Evolutionary conservation across 1,284 basidiomycete genomes (phyloP), one percentile per base, ranked within the genome.

Genomic region (Trichosporon coremiiforme): DNA sequence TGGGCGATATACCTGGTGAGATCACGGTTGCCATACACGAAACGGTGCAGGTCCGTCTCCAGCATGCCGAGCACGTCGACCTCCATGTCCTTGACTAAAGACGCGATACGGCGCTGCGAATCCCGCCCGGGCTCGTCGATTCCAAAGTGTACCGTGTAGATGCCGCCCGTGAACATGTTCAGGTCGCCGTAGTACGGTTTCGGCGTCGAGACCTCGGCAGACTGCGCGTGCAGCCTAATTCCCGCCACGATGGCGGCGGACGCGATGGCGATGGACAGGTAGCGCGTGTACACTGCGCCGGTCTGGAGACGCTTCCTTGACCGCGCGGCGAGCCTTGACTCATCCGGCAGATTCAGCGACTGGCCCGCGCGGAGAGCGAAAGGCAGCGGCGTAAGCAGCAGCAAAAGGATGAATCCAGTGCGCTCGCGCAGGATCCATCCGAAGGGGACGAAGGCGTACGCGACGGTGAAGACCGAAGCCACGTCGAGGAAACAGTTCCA

Each of bases 61-160:
- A 97, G 84, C 67, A 97, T 81, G 1, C 93, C 93, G 9, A 82
- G 66, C 1, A 94, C 86, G 78, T 94, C 92, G 12, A 94, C 85
- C 73, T 93, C 84, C 90, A 94, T 89, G 77, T 93, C 92, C 72
- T 89, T 85, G 38, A 95, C 86, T 45, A 96, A 82, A 70, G 91
- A 88, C 67, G 89, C 86, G 82, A 96, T 91, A 9, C 90, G 87
- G 57, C 89, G 85, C 80, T 94, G 92, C 78, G 91, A 93, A 77
- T 95, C 93, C 73, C 91, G 86, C 4, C 93, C 93, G 57, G 86
- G 87, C 73, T 93, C 90, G 77, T 94, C 91, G 65, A 94, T 88
- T 1, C 92, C 92, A 80, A 96, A 96, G 81, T 96, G 94, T 31
- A 95, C 79, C 0, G 95, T 95, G 93, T 93, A 96, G 69, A 97